phyloP scores from a whole-genome alignment of 371 early-diverging fungal genomes.

The Rhizomucor pusillus region DNA sequence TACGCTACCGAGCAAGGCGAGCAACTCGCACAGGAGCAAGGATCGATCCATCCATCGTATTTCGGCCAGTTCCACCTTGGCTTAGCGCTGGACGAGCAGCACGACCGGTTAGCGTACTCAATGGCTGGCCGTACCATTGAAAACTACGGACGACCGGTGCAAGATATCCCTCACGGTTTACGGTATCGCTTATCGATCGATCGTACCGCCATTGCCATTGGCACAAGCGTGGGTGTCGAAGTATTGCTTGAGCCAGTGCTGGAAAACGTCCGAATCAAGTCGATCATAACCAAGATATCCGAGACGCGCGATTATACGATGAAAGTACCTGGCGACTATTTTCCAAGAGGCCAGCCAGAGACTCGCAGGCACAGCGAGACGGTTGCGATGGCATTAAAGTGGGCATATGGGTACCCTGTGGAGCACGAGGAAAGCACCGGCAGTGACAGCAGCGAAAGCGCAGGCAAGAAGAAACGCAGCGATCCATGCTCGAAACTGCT shows the following conservation, averaged over 20 bases:
- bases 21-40: background rate
- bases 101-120: conserved; percentile 28
- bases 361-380: conserved; percentile 18
- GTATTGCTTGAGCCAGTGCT: conserved; percentile 30
- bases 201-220: conserved; percentile 41
- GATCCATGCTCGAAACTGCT: background rate
- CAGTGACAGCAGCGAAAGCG: conserved; percentile 5
- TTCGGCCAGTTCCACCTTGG: conserved; percentile 9
- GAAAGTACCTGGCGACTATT: conserved; percentile 26
- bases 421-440: conserved; percentile 9
- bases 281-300: conserved; percentile 13
- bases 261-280: conserved; percentile 15
- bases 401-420: conserved; percentile 32
- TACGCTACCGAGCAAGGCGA: conserved; percentile 7
- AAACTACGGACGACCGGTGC: conserved; percentile 10
- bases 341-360: conserved; percentile 8
- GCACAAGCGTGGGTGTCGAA: conserved; percentile 35
- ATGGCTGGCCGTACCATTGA: conserved; percentile 28
- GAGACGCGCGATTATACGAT: conserved; percentile 30
- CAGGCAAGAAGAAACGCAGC: conserved; percentile 1
- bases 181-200: conserved; percentile 35
- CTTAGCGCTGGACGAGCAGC: conserved; percentile 33
- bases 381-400: conserved; percentile 27
- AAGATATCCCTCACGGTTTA: conserved; percentile 18
- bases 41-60: conserved; percentile 6